Base-by-base conservation (phyloP, 306 rosid species). In the Alnus glutinosa region DNA sequence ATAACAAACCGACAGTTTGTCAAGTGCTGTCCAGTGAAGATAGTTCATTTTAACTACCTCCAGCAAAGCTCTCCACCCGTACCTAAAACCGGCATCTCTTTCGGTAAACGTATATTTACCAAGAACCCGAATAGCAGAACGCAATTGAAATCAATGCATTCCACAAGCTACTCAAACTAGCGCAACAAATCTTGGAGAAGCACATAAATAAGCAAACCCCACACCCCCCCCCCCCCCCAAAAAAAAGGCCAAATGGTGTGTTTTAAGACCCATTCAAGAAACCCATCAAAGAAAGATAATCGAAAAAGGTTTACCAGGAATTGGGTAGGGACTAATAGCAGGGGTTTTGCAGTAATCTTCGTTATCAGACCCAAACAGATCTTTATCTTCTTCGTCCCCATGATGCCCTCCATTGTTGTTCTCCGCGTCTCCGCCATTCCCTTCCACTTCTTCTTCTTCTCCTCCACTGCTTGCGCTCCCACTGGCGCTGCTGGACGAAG, bases 351-450 rank as follows among this genome's bases (percentile, higher is more conserved):
- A 84, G 82, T 85, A 95, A 77, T 86, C 97, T 82, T 95, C 98
- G 62, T 91, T 91, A 76, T 95, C 99, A 54, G 98, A 93, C 32
- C 90, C 94, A 80, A 95, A 95, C 12, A 95, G 96, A 89, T 95
- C 99, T 69, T 81, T 91, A 5, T 67, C 72, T 19, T 89, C 92
- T 7, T 93, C 93, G 5, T 52, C 47, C 34, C 83, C 86, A 61
- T 12, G 18, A 74, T 50, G 6, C 34, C 63, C 82, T 55, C 58
- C 80, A 48, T 50, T 71, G 49, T 55, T 78, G 48, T 78, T 76
- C 69, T 80, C 89, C 36, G 78, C 91, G 62, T 86, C 90, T 32
- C 83, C 94, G 0, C 90, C 95, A 14, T 90, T 86, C 79, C 61
- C 88, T 15, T 81, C 72, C 28, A 42, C 72, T 67, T 44, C 80